Percentiles rank a stretch among this genome's conserved stretches.
These are phyloP conservation scores for Medicago arabica DNA, from an alignment of 306 rosid genomes.

Conservation along the genomic window DNA sequence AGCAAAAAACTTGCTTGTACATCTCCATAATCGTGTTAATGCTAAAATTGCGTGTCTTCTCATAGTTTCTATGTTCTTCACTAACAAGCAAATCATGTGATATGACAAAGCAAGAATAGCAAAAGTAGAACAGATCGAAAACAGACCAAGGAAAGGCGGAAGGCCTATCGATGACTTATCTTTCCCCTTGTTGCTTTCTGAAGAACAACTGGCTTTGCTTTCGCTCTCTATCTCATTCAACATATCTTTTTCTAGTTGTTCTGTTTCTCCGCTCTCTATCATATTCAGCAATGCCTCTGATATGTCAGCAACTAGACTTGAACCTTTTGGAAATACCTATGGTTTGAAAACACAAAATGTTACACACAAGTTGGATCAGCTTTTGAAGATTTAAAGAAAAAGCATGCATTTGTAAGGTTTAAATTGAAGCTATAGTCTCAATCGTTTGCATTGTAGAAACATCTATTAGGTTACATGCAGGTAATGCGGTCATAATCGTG, in stretches of 20 bases:
- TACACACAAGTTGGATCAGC: background rate
- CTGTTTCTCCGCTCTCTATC: slow-evolving; percentile 39
- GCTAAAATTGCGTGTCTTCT: background rate
- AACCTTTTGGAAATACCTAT: slow-evolving; percentile 36
- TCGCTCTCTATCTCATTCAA: slow-evolving; percentile 3
- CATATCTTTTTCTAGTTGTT: slow-evolving; percentile 43
- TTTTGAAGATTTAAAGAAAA: background rate
- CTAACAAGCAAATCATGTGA: background rate
- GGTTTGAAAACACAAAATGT: background rate
- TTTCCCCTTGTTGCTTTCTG: background rate
- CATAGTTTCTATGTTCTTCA: slow-evolving; percentile 35
- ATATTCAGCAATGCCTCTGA: slow-evolving; percentile 40
- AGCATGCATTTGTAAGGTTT: background rate
- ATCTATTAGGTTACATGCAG: background rate
- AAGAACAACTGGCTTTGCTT: background rate
- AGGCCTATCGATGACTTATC: background rate
- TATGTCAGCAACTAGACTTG: slow-evolving; percentile 32
- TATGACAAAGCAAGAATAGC: slow-evolving; percentile 36
- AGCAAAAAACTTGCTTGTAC: slow-evolving; percentile 20
- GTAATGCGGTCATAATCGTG: background rate
- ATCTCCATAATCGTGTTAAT: slow-evolving; percentile 24
- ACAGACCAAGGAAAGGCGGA: slow-evolving; percentile 40
- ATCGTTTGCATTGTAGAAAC: background rate
- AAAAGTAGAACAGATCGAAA: slow-evolving; percentile 19
- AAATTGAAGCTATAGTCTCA: background rate